A percentile compares a stretch with the other conserved stretches of the same genome.
Evolutionary conservation across 306 rosid species (phyloP).

Genomic region (Vigna radiata): DNA sequence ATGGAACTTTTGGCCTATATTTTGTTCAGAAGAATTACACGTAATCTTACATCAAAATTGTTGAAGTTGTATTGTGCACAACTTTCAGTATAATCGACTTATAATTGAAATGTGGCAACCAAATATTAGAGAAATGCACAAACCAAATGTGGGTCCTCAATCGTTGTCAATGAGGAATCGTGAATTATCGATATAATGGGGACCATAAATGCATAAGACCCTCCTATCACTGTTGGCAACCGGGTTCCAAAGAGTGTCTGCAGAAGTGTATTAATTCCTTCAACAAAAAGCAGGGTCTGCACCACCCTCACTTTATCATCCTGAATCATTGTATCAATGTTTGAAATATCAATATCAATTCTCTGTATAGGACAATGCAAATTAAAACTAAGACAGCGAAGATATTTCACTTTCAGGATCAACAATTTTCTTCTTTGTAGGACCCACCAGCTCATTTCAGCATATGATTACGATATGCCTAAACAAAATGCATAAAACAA

Average conservation of each 20-base stretch:
- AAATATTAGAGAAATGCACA: slow-evolving; percentile 43
- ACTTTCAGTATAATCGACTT: not conserved
- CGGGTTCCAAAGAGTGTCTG: slow-evolving; percentile 98
- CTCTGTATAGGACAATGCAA: slow-evolving; percentile 31
- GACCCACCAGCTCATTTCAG: slow-evolving; percentile 39
- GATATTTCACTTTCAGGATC: slow-evolving; percentile 35
- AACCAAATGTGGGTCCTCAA: slow-evolving; percentile 79
- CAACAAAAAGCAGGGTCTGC: slow-evolving; percentile 90
- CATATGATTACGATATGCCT: not conserved
- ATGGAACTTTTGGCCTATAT: not conserved
- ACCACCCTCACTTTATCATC: slow-evolving; percentile 97
- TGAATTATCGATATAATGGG: slow-evolving; percentile 94
- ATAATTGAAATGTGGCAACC: slow-evolving; percentile 28
- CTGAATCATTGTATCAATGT: slow-evolving; percentile 52
- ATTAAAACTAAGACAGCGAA: slow-evolving; percentile 20
- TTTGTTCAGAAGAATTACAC: not conserved
- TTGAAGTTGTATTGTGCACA: not conserved
- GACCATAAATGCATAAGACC: slow-evolving; percentile 96
- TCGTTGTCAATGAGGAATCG: slow-evolving; percentile 68
- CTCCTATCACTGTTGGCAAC: slow-evolving; percentile 95
- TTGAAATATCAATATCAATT: slow-evolving; percentile 35
- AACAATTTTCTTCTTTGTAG: slow-evolving; percentile 30
- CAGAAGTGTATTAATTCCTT: slow-evolving; percentile 93
- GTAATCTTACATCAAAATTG: not conserved
- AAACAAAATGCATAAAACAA: slow-evolving; percentile 29